These are phyloP conservation scores for Aspergillus asperescens DNA, from an alignment of 495 filamentous ascomycete species.

Conservation along the genomic window DNA sequence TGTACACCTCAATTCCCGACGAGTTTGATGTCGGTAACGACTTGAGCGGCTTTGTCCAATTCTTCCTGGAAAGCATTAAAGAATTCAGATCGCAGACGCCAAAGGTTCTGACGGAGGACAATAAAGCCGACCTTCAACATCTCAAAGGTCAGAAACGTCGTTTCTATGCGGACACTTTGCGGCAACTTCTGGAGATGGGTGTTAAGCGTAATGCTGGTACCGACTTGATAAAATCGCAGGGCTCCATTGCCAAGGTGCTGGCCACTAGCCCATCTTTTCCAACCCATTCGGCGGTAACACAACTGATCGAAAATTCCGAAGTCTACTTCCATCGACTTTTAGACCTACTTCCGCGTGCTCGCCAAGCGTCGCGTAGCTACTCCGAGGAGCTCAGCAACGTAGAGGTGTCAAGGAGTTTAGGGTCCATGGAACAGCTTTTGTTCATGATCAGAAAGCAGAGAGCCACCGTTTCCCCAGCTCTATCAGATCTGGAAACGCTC, in stretches of 20 bases:
- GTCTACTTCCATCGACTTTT: slow-evolving; percentile 74
- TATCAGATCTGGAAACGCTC: slow-evolving; percentile 35
- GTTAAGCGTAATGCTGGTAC: slow-evolving; percentile 71
- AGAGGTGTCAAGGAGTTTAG: slow-evolving; percentile 70
- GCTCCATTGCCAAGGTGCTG: slow-evolving; percentile 62
- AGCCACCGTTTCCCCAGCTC: slow-evolving; percentile 40
- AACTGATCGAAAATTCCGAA: slow-evolving; percentile 44
- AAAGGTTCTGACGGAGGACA: slow-evolving; percentile 68
- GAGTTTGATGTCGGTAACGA: slow-evolving; percentile 53
- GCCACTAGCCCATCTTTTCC: slow-evolving; percentile 42
- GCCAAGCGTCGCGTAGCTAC: slow-evolving; percentile 61
- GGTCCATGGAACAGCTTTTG: slow-evolving; percentile 77
- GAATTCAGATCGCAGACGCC: slow-evolving; percentile 79
- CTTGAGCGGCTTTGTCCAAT: slow-evolving; percentile 60
- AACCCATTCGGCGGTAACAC: slow-evolving; percentile 15
- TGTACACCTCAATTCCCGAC: slow-evolving; percentile 47
- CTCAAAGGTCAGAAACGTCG: slow-evolving; percentile 88
- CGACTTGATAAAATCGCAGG: slow-evolving; percentile 64
- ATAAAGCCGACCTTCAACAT: slow-evolving; percentile 73
- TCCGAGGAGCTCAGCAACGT: slow-evolving; percentile 76
- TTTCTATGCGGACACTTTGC: slow-evolving; percentile 81
- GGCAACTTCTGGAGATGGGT: slow-evolving; percentile 78
- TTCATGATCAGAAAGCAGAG: slow-evolving; percentile 65
- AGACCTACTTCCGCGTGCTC: slow-evolving; percentile 61
- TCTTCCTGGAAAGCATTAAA: slow-evolving; percentile 61